Conservation (phyloP, 331 rosid genomes). For the Cydonia oblonga region DNA sequence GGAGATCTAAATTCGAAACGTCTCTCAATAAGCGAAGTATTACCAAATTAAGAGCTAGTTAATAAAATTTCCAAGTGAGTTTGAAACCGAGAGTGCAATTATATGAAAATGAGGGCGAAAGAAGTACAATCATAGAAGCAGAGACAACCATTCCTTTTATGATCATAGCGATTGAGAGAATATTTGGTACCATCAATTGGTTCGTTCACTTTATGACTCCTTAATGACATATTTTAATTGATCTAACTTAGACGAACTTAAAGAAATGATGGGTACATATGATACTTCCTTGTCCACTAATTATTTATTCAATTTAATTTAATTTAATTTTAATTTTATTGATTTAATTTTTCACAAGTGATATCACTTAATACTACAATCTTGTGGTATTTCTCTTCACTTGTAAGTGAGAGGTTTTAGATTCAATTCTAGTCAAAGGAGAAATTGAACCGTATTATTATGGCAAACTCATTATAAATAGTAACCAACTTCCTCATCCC, state of each 20-base stretch:
- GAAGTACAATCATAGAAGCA: neutral
- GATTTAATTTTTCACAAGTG: too few relatives aligned
- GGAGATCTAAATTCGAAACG: too few relatives aligned
- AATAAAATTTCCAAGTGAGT: too few relatives aligned
- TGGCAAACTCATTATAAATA: too few relatives aligned
- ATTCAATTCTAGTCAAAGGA: accelerated
- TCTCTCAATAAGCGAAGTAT: neutral
- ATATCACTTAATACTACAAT: too few relatives aligned
- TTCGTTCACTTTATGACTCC: neutral
- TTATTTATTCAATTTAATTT: too few relatives aligned
- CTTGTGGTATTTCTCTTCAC: too few relatives aligned
- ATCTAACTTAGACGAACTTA: neutral
- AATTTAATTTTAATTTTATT: too few relatives aligned
- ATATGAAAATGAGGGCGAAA: neutral
- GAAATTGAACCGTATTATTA: too few relatives aligned
- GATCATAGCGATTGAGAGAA: neutral
- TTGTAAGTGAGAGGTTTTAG: too few relatives aligned
- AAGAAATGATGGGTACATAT: neutral
- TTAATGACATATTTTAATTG: too few relatives aligned
- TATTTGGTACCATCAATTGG: neutral
- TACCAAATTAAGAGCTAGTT: neutral
- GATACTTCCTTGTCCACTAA: neutral
- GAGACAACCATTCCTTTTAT: neutral
- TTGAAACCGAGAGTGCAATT: neutral
- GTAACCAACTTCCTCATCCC: too few relatives aligned